Evolutionary conservation across 2,329 filamentous ascomycete genomes (phyloP), one percentile per base, ranked within the genome.

Genomic region (Aspergillus tamarii): DNA sequence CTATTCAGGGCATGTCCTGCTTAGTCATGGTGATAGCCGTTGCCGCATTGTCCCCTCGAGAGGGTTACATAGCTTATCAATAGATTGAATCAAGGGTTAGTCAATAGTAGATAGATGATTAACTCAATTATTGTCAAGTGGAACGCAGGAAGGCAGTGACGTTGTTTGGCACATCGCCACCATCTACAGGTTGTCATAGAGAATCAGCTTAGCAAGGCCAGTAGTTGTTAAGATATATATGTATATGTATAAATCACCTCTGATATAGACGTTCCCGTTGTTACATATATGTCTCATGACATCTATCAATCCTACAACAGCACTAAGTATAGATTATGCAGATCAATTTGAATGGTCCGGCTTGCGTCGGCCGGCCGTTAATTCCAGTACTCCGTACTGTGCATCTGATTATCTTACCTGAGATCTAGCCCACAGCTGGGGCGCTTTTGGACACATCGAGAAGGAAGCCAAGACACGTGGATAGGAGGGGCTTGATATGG

Each of bases 11-110:
- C 16, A 52, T 19, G 12, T 12, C 19, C 39, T 50, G 36, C 26
- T 59, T 48, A 55, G 59, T 36, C 45, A 26, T 48, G 30, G 32
- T n/a, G 26, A 53, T 23, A 60, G 32, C 60, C 30, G 36, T 45
- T n/a, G 36, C 39, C 28, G 30, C 28, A 48, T 52, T 43, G 34
- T 53, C 26, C 23, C 41, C 28, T 39, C 32, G 16, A 21, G 41
- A 62, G 63, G 60, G 52, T 52, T 64, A 56, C 36, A 46, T 64
- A 39, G 28, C 36, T 56, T 53, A 65, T 66, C 63, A 64, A 66
- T 64, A 57, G 54, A 53, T 60, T 52, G 48, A 67, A 65, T 61
- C 63, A 65, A 65, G 65, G 63, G 60, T 65, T 52, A 23, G n/a
- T 41, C 53, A 50, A 65, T 63, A 59, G 61, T 57, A 23, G 45